These are phyloP conservation scores for Fomitopsis pulvina DNA, from an alignment of 768 basidiomycete genomes.

Conservation along the genomic window DNA sequence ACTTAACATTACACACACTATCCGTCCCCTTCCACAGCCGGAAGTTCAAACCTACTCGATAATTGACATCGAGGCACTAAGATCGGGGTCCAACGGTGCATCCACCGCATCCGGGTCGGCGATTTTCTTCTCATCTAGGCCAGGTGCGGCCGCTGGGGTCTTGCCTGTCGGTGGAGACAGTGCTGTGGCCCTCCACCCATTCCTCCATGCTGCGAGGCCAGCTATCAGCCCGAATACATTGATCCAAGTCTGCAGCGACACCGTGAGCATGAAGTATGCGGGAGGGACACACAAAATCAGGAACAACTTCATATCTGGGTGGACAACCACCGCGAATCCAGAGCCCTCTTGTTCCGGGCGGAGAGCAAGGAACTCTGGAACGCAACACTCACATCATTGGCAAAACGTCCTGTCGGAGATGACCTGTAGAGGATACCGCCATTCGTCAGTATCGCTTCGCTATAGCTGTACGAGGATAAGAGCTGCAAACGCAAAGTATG, in stretches of 20 bases:
- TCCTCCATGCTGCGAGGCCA: constrained; percentile 54
- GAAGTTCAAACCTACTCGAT: too few relatives aligned
- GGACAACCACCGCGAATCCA: background rate
- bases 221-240: constrained; percentile 39
- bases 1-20: too few relatives aligned
- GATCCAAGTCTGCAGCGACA: constrained; percentile 28
- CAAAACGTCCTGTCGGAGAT: constrained; percentile 56
- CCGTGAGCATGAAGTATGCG: constrained; percentile 26
- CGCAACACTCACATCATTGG: constrained; percentile 57
- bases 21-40: too few relatives aligned
- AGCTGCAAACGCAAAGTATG: too few relatives aligned
- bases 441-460: background rate
- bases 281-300: too few relatives aligned
- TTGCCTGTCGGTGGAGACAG: constrained; percentile 24
- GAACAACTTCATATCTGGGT: background rate
- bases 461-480: too few relatives aligned
- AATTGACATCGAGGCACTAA: background rate
- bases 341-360: background rate
- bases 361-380: constrained; percentile 18
- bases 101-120: background rate
- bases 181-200: constrained; percentile 68
- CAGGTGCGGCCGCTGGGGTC: background rate
- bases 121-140: background rate
- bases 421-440: constrained; percentile 41
- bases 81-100: constrained; percentile 1